phyloP scores from a whole-genome alignment of 306 rosid species.

The Dalbergia cochinchinensis region DNA sequence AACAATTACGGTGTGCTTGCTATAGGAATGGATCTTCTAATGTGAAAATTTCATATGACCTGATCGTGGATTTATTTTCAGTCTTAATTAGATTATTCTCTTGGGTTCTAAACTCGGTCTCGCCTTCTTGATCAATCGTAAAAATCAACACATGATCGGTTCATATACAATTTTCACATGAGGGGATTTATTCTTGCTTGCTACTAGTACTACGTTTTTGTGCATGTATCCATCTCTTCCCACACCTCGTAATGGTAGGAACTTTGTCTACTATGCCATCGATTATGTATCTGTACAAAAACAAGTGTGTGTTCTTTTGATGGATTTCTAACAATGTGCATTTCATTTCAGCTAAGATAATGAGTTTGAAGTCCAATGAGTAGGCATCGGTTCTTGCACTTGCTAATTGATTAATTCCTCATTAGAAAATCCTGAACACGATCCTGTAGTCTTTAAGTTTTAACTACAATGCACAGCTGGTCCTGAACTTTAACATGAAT shows the following conservation, averaged over 20 bases:
- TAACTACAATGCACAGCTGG: neutral
- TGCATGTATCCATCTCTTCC: conserved; percentile 24
- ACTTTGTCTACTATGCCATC: neutral
- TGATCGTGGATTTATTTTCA: too few species aligned
- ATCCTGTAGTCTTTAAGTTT: neutral
- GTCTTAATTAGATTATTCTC: too few species aligned
- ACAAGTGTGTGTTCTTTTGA: conserved; percentile 34
- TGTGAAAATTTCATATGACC: too few species aligned
- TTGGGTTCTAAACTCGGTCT: too few species aligned
- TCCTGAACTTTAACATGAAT: conserved; percentile 11
- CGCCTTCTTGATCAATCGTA: too few species aligned
- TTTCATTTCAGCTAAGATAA: conserved; percentile 14
- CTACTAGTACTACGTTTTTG: neutral
- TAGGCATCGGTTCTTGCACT: neutral
- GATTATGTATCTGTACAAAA: conserved; percentile 4
- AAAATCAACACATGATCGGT: too few species aligned
- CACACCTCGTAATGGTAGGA: neutral
- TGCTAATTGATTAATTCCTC: neutral
- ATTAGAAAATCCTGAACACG: conserved; percentile 5
- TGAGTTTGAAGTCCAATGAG: conserved; percentile 17
- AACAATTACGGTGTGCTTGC: conserved; percentile 26
- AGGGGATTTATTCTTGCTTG: too few species aligned
- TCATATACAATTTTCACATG: too few species aligned
- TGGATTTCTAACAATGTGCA: conserved; percentile 18
- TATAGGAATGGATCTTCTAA: neutral